A percentile compares a stretch with the other conserved stretches of the same genome.
These are phyloP conservation scores for Melampsora abietis-canadensis DNA, from an alignment of 1,284 basidiomycete genomes.

Conservation along the genomic window DNA sequence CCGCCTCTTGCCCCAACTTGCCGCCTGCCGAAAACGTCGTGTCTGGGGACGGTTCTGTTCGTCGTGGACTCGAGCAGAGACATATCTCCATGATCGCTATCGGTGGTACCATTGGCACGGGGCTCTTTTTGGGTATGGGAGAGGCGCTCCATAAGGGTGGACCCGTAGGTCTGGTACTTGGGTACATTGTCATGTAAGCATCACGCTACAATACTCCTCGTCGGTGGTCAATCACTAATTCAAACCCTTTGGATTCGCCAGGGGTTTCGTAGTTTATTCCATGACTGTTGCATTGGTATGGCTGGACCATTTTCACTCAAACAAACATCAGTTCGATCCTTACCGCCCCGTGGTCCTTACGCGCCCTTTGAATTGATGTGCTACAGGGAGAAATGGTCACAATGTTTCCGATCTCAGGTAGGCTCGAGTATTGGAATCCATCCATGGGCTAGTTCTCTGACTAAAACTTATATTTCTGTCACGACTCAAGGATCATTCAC, in stretches of 20 bases:
- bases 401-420: slow-evolving; percentile 42
- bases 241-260: background rate
- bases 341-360: background rate
- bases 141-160: slow-evolving; percentile 56
- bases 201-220: slow-evolving; percentile 43
- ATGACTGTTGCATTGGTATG: slow-evolving; percentile 42
- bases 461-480: no score
- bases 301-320: background rate
- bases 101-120: slow-evolving; percentile 47
- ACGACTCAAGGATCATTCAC: slow-evolving; percentile 28
- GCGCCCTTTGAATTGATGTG: background rate
- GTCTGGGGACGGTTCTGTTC: slow-evolving; percentile 30
- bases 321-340: background rate
- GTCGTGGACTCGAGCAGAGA: slow-evolving; percentile 38
- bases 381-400: slow-evolving; percentile 43
- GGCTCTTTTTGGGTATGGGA: slow-evolving; percentile 71
- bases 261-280: slow-evolving; percentile 37
- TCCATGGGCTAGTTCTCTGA: no score
- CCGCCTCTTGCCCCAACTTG: background rate
- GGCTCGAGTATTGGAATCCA: no score
- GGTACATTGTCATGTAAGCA: slow-evolving; percentile 52
- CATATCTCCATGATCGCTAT: slow-evolving; percentile 44
- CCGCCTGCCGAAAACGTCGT: slow-evolving; percentile 14
- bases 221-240: slow-evolving; percentile 2
- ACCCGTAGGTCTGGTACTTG: slow-evolving; percentile 55